phyloP scores from a whole-genome alignment of 352 stramenopile genomes.

The Phytophthora foliorum region DNA sequence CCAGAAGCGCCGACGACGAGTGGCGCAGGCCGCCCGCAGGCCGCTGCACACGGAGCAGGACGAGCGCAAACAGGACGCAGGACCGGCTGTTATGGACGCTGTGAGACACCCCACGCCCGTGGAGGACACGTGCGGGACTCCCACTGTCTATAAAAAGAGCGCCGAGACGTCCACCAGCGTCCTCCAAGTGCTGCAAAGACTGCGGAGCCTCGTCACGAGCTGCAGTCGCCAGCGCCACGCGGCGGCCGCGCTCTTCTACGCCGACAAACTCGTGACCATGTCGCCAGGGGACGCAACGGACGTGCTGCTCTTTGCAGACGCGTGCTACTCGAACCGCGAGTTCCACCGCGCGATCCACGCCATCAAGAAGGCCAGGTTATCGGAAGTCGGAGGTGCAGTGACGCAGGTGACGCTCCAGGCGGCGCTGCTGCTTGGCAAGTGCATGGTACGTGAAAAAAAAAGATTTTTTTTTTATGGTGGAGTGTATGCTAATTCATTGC shows the following conservation, averaged over 20 bases:
- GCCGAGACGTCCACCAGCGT: neutral
- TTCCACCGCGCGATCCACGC: constrained; percentile 84
- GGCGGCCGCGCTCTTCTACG: constrained; percentile 75
- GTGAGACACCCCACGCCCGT: constrained; percentile 6
- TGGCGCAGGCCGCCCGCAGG: constrained; percentile 28
- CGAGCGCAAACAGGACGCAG: constrained; percentile 10
- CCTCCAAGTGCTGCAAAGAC: constrained; percentile 29
- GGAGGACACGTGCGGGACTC: constrained; percentile 20
- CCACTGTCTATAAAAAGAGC: constrained; percentile 1
- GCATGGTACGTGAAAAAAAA: constrained; percentile 56
- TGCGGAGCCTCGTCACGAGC: constrained; percentile 54
- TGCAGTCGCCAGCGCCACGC: constrained; percentile 67
- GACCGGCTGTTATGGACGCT: constrained; percentile 22
- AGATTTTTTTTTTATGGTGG: constrained; percentile 1
- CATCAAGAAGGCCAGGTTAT: constrained; percentile 60
- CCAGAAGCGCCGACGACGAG: constrained; percentile 54
- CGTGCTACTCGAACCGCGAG: constrained; percentile 74
- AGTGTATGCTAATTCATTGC: constrained; percentile 3
- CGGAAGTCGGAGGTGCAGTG: constrained; percentile 19
- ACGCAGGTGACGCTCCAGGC: constrained; percentile 54
- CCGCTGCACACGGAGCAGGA: constrained; percentile 12
- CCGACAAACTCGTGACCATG: constrained; percentile 82
- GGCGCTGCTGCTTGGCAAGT: constrained; percentile 69
- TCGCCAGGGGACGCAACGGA: constrained; percentile 54
- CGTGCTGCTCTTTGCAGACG: constrained; percentile 81